These are phyloP conservation scores for Beverwykella pulmonaria DNA, from an alignment of 495 filamentous ascomycete species.

Conservation along the genomic window DNA sequence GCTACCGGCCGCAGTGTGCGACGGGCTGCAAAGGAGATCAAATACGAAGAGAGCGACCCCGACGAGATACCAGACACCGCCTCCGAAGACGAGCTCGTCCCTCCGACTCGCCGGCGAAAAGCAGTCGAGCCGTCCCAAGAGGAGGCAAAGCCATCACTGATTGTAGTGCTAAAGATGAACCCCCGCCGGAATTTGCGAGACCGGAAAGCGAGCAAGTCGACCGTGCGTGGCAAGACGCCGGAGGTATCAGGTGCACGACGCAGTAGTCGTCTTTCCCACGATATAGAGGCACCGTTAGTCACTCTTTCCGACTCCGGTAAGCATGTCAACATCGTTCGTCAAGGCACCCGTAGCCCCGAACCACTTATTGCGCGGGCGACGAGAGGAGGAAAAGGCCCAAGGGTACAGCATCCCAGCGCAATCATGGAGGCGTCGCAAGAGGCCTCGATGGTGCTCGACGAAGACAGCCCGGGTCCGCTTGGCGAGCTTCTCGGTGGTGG, in stretches of 20 bases:
- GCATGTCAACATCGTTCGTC: slow-evolving; percentile 63
- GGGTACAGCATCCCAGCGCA: slow-evolving; percentile 55
- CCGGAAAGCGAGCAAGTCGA: slow-evolving; percentile 37
- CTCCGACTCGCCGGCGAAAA: slow-evolving; percentile 7
- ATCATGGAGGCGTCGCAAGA: slow-evolving; percentile 55
- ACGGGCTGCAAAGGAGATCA: slow-evolving; percentile 58
- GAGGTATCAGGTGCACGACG: slow-evolving; percentile 49
- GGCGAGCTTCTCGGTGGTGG: slow-evolving; percentile 21
- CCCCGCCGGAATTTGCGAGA: slow-evolving; percentile 17
- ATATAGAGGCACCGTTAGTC: slow-evolving; percentile 61
- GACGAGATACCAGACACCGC: slow-evolving; percentile 51
- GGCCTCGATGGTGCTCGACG: slow-evolving; percentile 29
- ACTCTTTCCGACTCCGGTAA: slow-evolving; percentile 75
- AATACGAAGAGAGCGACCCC: slow-evolving; percentile 46
- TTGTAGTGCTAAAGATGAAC: slow-evolving; percentile 41
- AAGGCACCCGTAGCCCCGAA: slow-evolving; percentile 71
- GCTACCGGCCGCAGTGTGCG: slow-evolving; percentile 73
- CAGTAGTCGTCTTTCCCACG: slow-evolving; percentile 62
- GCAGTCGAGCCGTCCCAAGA: not conserved
- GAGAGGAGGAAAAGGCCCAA: slow-evolving; percentile 66
- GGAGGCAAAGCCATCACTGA: slow-evolving; percentile 34
- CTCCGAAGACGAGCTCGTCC: slow-evolving; percentile 31
- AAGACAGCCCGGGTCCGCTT: slow-evolving; percentile 31
- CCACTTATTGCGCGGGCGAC: slow-evolving; percentile 53
- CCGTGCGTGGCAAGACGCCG: slow-evolving; percentile 28